Evolutionary conservation across 31 red algal genomes (phyloP).

Genomic region (Endocladia muricata): DNA sequence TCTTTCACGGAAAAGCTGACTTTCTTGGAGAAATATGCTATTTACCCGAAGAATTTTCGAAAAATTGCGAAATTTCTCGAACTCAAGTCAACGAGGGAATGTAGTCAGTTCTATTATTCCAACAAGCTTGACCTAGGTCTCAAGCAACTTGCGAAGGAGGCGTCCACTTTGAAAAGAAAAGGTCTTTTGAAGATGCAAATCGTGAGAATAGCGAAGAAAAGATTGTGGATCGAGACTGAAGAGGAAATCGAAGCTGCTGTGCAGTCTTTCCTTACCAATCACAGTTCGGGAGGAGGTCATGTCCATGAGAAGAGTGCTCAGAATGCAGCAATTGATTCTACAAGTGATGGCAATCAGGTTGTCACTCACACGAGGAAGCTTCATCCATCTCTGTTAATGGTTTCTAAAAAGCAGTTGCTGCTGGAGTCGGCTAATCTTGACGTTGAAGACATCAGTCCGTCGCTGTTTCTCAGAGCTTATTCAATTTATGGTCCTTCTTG

Average conservation of each 20-base stretch:
- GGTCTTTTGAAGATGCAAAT: slow-evolving; percentile 30
- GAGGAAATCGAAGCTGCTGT: background rate
- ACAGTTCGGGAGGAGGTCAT: background rate
- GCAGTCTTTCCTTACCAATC: background rate
- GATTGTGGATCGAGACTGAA: background rate
- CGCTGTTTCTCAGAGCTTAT: slow-evolving; percentile 6
- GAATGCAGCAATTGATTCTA: background rate
- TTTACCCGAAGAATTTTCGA: slow-evolving; percentile 63
- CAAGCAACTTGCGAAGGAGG: slow-evolving; percentile 36
- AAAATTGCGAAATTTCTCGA: slow-evolving; percentile 56
- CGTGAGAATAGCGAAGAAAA: slow-evolving; percentile 20
- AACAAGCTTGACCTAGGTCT: slow-evolving; percentile 60
- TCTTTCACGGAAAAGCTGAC: slow-evolving; percentile 24
- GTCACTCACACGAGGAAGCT: background rate
- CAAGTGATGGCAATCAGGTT: background rate
- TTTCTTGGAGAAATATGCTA: slow-evolving; percentile 58
- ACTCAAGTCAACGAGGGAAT: slow-evolving; percentile 46
- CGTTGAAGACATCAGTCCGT: slow-evolving; percentile 14
- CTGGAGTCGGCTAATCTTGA: slow-evolving; percentile 17
- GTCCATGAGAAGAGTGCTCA: background rate
- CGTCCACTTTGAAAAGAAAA: slow-evolving; percentile 40
- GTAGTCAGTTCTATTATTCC: slow-evolving; percentile 55
- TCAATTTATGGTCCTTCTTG: slow-evolving; percentile 25
- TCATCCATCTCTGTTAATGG: slow-evolving; percentile 1
- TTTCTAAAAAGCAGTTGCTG: slow-evolving; percentile 24